Base-by-base conservation (phyloP, 192 early-diverging fungal genomes). In the Geranomyces variabilis region DNA sequence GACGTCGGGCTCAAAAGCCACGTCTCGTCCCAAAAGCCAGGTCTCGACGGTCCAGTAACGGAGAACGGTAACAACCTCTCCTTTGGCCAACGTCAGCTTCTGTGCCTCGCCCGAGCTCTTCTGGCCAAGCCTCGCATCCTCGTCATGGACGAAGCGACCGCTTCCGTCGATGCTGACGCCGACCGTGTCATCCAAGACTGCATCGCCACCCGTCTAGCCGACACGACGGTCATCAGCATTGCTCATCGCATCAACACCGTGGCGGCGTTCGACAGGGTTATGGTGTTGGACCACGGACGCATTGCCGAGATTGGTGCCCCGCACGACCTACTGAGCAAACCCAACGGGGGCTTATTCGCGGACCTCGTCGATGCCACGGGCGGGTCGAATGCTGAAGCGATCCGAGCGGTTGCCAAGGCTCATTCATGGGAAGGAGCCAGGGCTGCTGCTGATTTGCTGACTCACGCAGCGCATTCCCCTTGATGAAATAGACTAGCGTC, bases 241-340 rank as follows among this genome's bases (percentile, higher is more conserved):
- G 94, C 94, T 6, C 94, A 96, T 70, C 85, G 93, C 45, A 73
- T 94, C n/a, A n/a, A 33, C 24, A 31, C 94, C 0, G 86, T 96
- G 47, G 91, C 90, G 8, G 92, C 91, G 73, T 96, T 93, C 68
- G 92, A 94, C 72, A 84, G 90, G 19, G 84, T 94, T 30, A 66
- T 93, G 59, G 92, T 94, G 10, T 60, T 93, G 71, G 90, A 93
- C 72, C 80, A 80, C 41, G 95, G 95, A 10, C 64, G 74, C 13
- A 59, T 94, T 1, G 85, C 85, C 13, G 94, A 96, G 69, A 90
- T 86, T 82, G 94, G 91, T 71, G 83, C 83, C 44, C 93, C 93
- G 36, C 6, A 2, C 43, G 41, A 65, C 5, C 63, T 65, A 13
- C 75, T 93, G 79, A 73, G 69, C 28, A 75, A 71, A 10, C 51